A percentile compares a stretch with the other conserved stretches of the same genome.
These are phyloP conservation scores for Monilinia fructigena DNA, from an alignment of 2,329 filamentous ascomycete genomes.

Conservation along the genomic window DNA sequence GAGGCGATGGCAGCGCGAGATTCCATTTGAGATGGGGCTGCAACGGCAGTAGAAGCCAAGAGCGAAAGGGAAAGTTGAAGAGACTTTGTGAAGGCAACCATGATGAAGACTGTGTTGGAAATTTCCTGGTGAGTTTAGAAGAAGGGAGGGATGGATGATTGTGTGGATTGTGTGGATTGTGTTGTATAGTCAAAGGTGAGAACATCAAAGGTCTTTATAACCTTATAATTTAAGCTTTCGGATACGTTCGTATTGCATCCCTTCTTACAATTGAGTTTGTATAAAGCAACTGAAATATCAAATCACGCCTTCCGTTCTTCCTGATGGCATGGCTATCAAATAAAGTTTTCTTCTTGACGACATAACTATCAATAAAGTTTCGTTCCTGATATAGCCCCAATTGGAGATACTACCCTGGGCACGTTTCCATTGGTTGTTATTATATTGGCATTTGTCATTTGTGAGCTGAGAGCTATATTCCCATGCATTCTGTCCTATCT, in stretches of 20 bases:
- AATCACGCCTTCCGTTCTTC: not conserved
- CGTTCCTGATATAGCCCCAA: not conserved
- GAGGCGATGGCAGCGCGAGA: constrained; percentile 46
- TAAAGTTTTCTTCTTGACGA: not conserved
- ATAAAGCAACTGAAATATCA: not conserved
- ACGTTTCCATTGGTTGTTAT: not conserved
- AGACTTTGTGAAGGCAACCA: constrained; percentile 29
- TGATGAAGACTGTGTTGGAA: constrained; percentile 21
- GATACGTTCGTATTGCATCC: not conserved
- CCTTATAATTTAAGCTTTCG: not conserved
- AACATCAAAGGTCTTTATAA: not conserved
- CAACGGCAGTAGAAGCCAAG: constrained; percentile 25
- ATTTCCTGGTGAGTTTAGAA: not conserved
- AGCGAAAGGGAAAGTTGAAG: constrained; percentile 26
- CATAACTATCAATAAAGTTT: not conserved
- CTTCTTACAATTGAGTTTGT: not conserved
- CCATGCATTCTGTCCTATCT: not conserved
- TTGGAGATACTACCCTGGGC: not conserved
- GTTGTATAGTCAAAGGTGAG: not conserved
- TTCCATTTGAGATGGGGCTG: constrained; percentile 31
- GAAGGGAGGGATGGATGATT: not conserved
- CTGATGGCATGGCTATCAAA: not conserved
- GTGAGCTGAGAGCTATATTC: not conserved
- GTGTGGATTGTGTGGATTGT: not conserved
- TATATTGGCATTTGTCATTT: not conserved